Evolutionary conservation across 1,284 basidiomycete species (phyloP), one percentile per base, ranked within the genome.

Genomic region (Ustilago nuda): DNA sequence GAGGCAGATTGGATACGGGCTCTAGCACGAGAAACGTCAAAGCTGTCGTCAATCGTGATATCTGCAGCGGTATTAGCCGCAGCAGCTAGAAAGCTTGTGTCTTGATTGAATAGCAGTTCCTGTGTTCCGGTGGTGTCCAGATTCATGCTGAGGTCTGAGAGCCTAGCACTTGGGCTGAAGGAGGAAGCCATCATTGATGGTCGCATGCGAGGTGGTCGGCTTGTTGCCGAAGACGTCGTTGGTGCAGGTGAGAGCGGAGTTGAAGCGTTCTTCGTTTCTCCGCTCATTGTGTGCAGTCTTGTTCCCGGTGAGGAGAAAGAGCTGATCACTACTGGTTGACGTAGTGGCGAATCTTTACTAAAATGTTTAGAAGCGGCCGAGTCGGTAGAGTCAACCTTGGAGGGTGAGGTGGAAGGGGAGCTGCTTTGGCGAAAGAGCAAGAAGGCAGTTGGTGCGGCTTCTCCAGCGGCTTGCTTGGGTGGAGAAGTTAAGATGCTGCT

Each of bases 21-120:
- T 41, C 57, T 63, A 17, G 69, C 74, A n/a, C 60, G 65, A 3
- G 74, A 66, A 1, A 76, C 56, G 36, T 76, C 74, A 43, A 76
- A 76, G 48, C 69, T 72, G 56, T 76, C 74, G 30, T 72, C 66
- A 36, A 76, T 68, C 1, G 74, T 76, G 8, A 76, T 66, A 46
- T 76, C 73, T 3, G 73, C 73, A 33, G 63, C 72, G 1, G 69
- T 63, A 51, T 61, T 72, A 12, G 54, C 61, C 6, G 62, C 57
- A 12, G 67, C 64, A 36, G 53, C 61, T 30, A 76, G 57, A 62
- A 76, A 72, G 62, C 68, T 71, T 4, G 68, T 55, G 30, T 68
- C 61, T 17, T 71, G 56, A 35, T 69, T 68, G 50, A 62, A 64
- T 30, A 76, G 52, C 5, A 72, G 59, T 27, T 72, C 69, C 15